Conservation (phyloP, 1,284 basidiomycete genomes). For the Melampsora abietis-canadensis region DNA sequence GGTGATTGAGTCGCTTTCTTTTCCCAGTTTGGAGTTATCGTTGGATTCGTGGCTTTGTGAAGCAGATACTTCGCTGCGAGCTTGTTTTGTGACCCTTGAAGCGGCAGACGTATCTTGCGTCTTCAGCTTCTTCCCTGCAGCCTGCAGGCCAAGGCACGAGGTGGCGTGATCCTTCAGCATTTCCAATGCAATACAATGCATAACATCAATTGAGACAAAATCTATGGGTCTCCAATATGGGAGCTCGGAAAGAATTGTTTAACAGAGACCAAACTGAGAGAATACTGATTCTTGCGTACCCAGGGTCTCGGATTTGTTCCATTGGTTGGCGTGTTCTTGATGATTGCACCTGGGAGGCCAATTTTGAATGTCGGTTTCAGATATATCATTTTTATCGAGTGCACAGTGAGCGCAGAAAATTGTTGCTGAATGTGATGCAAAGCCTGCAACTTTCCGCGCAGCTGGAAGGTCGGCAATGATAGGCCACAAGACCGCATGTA, state of each 20-base stretch:
- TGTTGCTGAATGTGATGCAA: background rate
- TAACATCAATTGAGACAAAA: background rate
- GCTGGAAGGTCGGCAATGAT: slow-evolving; percentile 26
- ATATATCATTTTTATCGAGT: background rate
- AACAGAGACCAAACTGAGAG: slow-evolving; percentile 4
- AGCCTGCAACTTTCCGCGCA: slow-evolving; percentile 28
- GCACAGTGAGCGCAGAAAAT: background rate
- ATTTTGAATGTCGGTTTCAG: background rate
- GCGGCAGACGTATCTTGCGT: too few species aligned
- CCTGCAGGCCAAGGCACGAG: background rate
- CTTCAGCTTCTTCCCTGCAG: slow-evolving; percentile 9
- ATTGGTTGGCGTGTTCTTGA: background rate
- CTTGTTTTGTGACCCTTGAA: too few species aligned
- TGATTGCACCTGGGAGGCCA: slow-evolving; percentile 10
- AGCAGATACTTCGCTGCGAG: too few species aligned
- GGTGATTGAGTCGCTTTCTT: too few species aligned
- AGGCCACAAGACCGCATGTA: slow-evolving; percentile 11
- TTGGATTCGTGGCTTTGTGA: too few species aligned
- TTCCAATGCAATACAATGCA: slow-evolving; percentile 24
- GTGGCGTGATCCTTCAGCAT: slow-evolving; percentile 11
- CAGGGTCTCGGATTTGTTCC: background rate
- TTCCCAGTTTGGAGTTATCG: too few species aligned
- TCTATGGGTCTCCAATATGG: slow-evolving; percentile 30
- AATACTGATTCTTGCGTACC: background rate
- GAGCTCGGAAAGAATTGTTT: slow-evolving; percentile 3